Base-by-base conservation (phyloP, 75 land plant genomes). In the Cupressus sempervirens region DNA sequence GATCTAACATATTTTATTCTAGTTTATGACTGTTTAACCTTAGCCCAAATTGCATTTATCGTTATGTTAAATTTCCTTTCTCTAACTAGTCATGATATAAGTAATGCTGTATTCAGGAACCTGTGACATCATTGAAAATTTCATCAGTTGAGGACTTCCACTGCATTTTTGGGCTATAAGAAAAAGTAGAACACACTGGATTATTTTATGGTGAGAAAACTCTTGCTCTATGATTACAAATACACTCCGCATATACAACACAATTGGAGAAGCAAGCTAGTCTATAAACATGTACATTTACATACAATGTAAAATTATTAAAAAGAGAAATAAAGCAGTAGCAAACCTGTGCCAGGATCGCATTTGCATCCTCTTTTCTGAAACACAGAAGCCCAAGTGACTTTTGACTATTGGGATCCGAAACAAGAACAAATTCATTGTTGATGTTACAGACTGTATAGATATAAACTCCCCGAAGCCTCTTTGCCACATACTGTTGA, bases 361-460 rank as follows among this genome's bases (percentile, higher is more conserved):
- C 89, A 75, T 95, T 88, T 15, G 99, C 99, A 77, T 98, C 99
- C 75, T 93, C 93, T 56, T 89, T 87, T 34, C 98, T 93, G 87
- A 98, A 98, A 81, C 98, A 98, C 32, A 98, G 94, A 85, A 98
- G 58, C 15, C 99, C 93, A 20, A 98, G 93, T 1, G 99, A 98
- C 87, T 91, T 96, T 58, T 83, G 75, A 34, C 97, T 89, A 38
- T 86, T 88, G 20, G 96, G 92, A 85, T 98, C 97, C 18, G 99
- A 98, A 36, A 98, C 79, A 82, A 98, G 93, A 77, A 98, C 98
- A 81, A 98, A 98, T 89, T 98, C 99, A 74, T 96, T 98, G 80
- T 89, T 88, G 4, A 95, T 74, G 36, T 96, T 98, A 91, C 98
- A 92, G 40, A 98, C 99, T 1, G 99, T 95, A 85, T 95, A 98